Percentiles rank a stretch among this genome's conserved stretches.
Evolutionary conservation across 495 filamentous ascomycete species (phyloP).

Genomic region (Astrothelium subdiscretum): DNA sequence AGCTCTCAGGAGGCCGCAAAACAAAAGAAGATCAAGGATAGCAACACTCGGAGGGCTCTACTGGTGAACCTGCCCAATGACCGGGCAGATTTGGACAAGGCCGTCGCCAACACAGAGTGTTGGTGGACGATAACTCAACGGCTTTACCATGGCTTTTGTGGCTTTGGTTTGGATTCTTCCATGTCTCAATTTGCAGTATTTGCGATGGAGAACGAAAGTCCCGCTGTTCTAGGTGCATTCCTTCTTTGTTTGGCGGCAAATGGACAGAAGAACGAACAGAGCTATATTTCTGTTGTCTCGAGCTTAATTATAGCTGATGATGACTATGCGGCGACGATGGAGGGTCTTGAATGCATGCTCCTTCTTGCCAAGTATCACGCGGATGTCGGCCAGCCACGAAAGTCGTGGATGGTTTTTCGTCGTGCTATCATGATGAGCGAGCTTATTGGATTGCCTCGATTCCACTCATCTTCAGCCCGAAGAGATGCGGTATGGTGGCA

Average conservation of each 20-base stretch:
- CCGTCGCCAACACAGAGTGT: not conserved
- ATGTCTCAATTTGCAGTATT: not conserved
- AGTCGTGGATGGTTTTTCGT: constrained; percentile 38
- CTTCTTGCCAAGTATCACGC: constrained; percentile 36
- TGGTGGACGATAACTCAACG: not conserved
- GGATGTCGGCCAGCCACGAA: constrained; percentile 40
- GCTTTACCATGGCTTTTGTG: not conserved
- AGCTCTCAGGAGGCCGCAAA: not conserved
- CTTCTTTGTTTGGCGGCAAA: not conserved
- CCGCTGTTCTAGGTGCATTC: not conserved
- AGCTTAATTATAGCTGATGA: constrained; percentile 27
- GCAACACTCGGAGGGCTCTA: not conserved
- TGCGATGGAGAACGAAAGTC: not conserved
- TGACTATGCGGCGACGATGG: constrained; percentile 35
- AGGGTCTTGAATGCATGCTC: constrained; percentile 40
- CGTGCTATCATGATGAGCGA: constrained; percentile 38
- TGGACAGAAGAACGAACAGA: not conserved
- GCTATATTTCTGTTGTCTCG: not conserved
- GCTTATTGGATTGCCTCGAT: constrained; percentile 28
- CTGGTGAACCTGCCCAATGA: not conserved
- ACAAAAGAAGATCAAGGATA: not conserved
- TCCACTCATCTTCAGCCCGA: not conserved
- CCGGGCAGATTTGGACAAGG: not conserved
- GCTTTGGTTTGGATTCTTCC: not conserved
- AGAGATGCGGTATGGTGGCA: not conserved